Evolutionary conservation across 1,284 basidiomycete species (phyloP), one percentile per base, ranked within the genome.

Genomic region (Pisolithus thermaeus): DNA sequence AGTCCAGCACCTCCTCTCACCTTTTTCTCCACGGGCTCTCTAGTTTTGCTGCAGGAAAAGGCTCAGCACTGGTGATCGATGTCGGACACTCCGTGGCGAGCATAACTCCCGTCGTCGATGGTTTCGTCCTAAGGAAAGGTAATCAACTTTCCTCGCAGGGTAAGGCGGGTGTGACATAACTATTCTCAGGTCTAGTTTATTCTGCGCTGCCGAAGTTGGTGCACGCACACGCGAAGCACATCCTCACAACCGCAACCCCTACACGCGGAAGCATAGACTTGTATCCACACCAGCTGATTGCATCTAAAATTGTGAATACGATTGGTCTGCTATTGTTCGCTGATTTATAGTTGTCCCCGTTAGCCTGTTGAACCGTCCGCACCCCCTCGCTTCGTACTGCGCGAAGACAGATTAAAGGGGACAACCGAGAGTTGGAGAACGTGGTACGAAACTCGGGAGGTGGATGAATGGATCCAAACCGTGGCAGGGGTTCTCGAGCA

Each of bases 81-180:
- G 81, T 99, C 40, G 97, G 97, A 4, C 86, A 92, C 56, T 83
- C 88, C 20, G 84, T 87, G 66, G 86, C 88, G 8, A 95, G 91
- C 56, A 91, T 97, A 16, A 93, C 92, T 1, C 97, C 97, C 1
- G 90, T 99, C 9, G 92, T 96, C 7, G 97, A 99, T 63, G 97
- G 97, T 0, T 99, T 99, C 63, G 96, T 99, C 36, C 79, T 99
- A 45, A 81, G 95, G 59, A 97, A 97, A 79, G 95, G 95, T 85
- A 56, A 55, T 64, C 54, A 42, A 50, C 35, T 53, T 41, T 53
- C 38, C 5, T 38, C n/a, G 37, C 22, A n/a, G 18, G 49, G 46
- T 14, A 38, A 38, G 4, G 32, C 16, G 14, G 23, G n/a, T 6
- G 27, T 43, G 28, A 38, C 25, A 5, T 47, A 50, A 30, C 56